A percentile compares a stretch with the other conserved stretches of the same genome.
Conservation (phyloP, 2,329 filamentous ascomycete species). For the Coniochaeta ligniaria region DNA sequence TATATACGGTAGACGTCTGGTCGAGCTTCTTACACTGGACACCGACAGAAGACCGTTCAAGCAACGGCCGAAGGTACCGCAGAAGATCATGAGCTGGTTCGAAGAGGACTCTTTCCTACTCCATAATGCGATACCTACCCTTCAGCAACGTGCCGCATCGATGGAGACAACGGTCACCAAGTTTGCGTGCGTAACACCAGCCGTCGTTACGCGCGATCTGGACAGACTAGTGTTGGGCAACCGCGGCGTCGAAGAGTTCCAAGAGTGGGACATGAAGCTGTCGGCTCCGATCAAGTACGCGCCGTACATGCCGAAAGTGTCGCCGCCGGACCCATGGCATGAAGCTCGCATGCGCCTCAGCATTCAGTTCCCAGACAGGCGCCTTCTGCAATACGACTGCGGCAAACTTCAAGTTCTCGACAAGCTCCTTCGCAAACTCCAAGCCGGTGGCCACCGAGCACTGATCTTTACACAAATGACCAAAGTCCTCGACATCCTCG, state of each 20-base stretch:
- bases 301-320: slow-evolving; percentile 48
- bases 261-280: slow-evolving; percentile 48
- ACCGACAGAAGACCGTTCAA: slow-evolving; percentile 51
- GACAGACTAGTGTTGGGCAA: slow-evolving; percentile 59
- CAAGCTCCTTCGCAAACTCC: slow-evolving; percentile 75
- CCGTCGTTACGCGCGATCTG: slow-evolving; percentile 75
- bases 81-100: slow-evolving; percentile 66
- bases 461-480: slow-evolving; percentile 99
- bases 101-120: slow-evolving; percentile 61
- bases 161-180: slow-evolving; percentile 74
- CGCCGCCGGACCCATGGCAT: slow-evolving; percentile 75
- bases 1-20: slow-evolving; percentile 72
- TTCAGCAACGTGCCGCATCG: slow-evolving; percentile 64
- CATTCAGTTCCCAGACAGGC: slow-evolving; percentile 94
- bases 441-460: slow-evolving; percentile 84
- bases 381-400: slow-evolving; percentile 95
- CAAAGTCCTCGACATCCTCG: slow-evolving; percentile 92
- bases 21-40: slow-evolving; percentile 65
- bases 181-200: slow-evolving; percentile 88
- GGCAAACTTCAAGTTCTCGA: slow-evolving; percentile 92
- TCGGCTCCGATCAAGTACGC: slow-evolving; percentile 49
- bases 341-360: slow-evolving; percentile 86
- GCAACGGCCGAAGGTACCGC: slow-evolving; percentile 52
- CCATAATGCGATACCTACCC: slow-evolving; percentile 61
- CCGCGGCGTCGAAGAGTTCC: slow-evolving; percentile 49